Percentiles rank a stretch among this genome's conserved stretches.
Conservation (phyloP, 208 protist species). For the Herpetomonas muscarum region DNA sequence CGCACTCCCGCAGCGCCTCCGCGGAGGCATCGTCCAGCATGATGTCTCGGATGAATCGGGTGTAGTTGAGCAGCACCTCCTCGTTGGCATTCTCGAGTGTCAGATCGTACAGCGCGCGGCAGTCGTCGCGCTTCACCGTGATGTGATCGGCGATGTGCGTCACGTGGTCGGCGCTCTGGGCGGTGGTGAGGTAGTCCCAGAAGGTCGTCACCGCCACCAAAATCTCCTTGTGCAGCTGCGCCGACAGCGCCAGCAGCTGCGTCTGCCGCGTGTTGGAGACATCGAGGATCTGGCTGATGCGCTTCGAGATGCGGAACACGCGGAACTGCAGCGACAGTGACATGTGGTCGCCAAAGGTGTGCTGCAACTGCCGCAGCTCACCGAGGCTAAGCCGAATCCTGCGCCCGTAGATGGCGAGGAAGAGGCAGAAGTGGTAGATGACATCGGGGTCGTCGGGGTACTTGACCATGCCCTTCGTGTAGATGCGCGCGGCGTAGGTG, state of each 20-base stretch:
- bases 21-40: conserved; percentile 16
- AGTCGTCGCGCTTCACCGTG: conserved; percentile 13
- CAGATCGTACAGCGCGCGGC: conserved; percentile 11
- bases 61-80: conserved; percentile 12
- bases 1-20: conserved; percentile 9
- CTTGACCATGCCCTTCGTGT: conserved; percentile 28
- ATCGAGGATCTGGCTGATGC: conserved; percentile 8
- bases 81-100: conserved; percentile 9
- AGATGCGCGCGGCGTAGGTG: conserved; percentile 22
- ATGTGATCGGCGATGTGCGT: conserved; percentile 15
- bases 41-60: conserved; percentile 14
- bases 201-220: conserved; percentile 16
- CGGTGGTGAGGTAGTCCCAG: conserved; percentile 10
- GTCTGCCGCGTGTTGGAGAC: conserved; percentile 8
- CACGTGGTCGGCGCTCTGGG: conserved; percentile 8
- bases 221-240: conserved; percentile 14
- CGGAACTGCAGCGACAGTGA: conserved; percentile 11
- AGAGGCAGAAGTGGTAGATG: conserved; percentile 17
- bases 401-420: conserved; percentile 17
- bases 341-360: neutral
- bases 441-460: conserved; percentile 8
- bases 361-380: conserved; percentile 4
- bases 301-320: conserved; percentile 4
- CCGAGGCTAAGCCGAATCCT: conserved; percentile 11
- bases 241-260: conserved; percentile 3